These are phyloP conservation scores for Austroboletus rostrupii DNA, from an alignment of 1,284 basidiomycete species.

Conservation along the genomic window DNA sequence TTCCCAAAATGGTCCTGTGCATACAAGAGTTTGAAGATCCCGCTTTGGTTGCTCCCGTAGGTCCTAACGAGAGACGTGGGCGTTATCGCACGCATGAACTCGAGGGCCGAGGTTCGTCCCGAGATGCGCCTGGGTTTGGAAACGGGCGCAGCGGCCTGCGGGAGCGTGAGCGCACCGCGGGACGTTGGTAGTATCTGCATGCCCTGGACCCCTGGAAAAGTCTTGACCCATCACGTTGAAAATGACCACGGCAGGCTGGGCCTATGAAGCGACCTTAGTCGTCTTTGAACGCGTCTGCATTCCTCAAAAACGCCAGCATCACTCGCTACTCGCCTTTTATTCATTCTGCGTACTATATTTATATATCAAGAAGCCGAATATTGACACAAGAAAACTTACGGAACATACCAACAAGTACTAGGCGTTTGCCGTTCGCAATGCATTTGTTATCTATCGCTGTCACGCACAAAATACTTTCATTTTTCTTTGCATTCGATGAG, in stretches of 20 bases:
- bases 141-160: conserved; percentile 55
- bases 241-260: conserved; percentile 23
- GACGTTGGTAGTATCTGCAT: conserved; percentile 24
- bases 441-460: conserved; percentile 35
- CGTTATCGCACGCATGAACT: conserved; percentile 46
- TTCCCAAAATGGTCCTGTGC: conserved; percentile 39
- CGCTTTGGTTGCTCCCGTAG: conserved; percentile 21
- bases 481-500: conserved; percentile 23
- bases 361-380: conserved; percentile 33
- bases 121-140: conserved; percentile 50
- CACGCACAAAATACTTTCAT: conserved; percentile 23
- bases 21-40: conserved; percentile 34
- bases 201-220: background rate
- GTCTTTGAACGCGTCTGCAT: conserved; percentile 17
- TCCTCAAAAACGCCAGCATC: conserved; percentile 26
- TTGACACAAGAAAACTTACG: conserved; percentile 30
- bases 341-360: conserved; percentile 35
- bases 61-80: conserved; percentile 38
- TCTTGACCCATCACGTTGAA: conserved; percentile 7
- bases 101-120: conserved; percentile 36
- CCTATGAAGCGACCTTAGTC: conserved; percentile 22
- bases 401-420: conserved; percentile 32
- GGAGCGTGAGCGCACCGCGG: conserved; percentile 44
- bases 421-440: conserved; percentile 26
- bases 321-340: conserved; percentile 26